phyloP scores from a whole-genome alignment of 2,329 filamentous ascomycete genomes.

The Hymenoscyphus salicellus region DNA sequence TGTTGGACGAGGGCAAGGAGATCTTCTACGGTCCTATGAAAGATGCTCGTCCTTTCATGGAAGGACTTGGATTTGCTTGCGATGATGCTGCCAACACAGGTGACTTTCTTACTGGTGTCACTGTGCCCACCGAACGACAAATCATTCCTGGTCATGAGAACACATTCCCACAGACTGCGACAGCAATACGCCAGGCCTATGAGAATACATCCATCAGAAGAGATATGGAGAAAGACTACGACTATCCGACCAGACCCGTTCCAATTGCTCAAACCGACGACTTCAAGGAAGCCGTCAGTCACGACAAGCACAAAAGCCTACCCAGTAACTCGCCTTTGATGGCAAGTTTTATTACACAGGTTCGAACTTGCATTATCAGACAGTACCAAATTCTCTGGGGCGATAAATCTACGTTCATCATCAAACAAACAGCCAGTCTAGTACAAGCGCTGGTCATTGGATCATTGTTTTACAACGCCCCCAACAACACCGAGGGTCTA shows the following conservation, averaged over 20 bases:
- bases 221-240: slow-evolving; percentile 56
- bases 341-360: slow-evolving; percentile 51
- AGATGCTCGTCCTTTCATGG: slow-evolving; percentile 62
- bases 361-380: slow-evolving; percentile 52
- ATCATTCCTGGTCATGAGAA: slow-evolving; percentile 32
- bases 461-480: slow-evolving; percentile 71
- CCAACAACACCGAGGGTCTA: slow-evolving; percentile 56
- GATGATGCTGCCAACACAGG: slow-evolving; percentile 62
- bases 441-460: slow-evolving; percentile 68
- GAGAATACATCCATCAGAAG: slow-evolving; percentile 59
- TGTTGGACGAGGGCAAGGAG: slow-evolving; percentile 70
- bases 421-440: slow-evolving; percentile 56
- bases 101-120: slow-evolving; percentile 60
- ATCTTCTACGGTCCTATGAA: slow-evolving; percentile 60
- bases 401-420: slow-evolving; percentile 58
- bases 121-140: slow-evolving; percentile 68
- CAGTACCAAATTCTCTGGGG: slow-evolving; percentile 63
- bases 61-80: slow-evolving; percentile 59
- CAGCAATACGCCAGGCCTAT: slow-evolving; percentile 64
- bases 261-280: slow-evolving; percentile 42
- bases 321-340: slow-evolving; percentile 52
- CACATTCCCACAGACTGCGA: slow-evolving; percentile 45
- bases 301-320: slow-evolving; percentile 49
- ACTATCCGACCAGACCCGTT: slow-evolving; percentile 49
- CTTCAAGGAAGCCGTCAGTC: slow-evolving; percentile 50